Evolutionary conservation across 1,139 yeast genomes (phyloP), one percentile per base, ranked within the genome.

Genomic region (Ogataea hybrid): DNA sequence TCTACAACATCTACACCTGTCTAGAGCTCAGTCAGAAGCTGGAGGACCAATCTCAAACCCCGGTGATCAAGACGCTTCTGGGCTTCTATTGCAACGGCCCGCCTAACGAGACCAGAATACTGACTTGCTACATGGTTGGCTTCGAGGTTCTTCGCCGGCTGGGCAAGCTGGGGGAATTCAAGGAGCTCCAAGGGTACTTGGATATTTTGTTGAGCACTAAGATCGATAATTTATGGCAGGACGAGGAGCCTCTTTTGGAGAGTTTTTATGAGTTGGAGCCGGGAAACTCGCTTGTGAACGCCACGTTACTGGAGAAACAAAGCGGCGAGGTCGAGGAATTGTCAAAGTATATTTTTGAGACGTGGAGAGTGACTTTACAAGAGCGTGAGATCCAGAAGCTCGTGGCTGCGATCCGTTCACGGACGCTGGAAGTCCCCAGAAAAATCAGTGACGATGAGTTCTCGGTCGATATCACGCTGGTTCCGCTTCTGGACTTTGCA

Each of bases 401-500:
- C 11, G 65, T 63, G 40, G 70, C 73, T 31, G 80, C 82, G 0
- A 66, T 81, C 0, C 63, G 70, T 33, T 80, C 87, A 1, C 65
- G 90, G 44, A 73, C 76, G 1, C 63, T 82, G 39, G 88, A 81
- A 56, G 79, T 82, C 3, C 89, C 90, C 1, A 57, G 75, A 14
- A 25, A 21, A n/a, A 55, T 41, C 2, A 51, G 52, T 16, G 58
- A 55, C 28, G 63, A 56, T 12, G 75, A 71, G 37, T 82, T 66
- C 49, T 59, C 62, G 8, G 76, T 77, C 5, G 71, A 76, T 41
- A 69, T 79, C 0, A 73, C 86, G 0, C 59, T 83, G 42, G 86
- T 83, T 0, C 89, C 92, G 0, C 50, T 80, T 1, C 56, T 83
- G 25, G 92, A 83, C 57, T 83, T 77, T 67, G 85, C 75, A 5